Evolutionary conservation across 805 yeast genomes (phyloP), one percentile per base, ranked within the genome.

Genomic region (Candida taoyuanica): DNA sequence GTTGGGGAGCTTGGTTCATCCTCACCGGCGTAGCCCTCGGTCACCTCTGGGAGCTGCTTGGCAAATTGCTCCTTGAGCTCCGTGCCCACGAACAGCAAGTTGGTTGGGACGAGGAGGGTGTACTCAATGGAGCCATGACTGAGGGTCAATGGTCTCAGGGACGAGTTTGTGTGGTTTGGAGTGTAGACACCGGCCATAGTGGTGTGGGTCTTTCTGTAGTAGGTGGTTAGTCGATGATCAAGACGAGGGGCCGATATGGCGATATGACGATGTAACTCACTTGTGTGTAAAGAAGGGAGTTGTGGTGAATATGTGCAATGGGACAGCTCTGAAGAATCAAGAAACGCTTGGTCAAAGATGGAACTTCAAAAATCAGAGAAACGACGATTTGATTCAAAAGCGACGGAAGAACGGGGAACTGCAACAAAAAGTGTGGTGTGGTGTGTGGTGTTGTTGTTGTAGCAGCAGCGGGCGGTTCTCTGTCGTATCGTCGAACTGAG

Each of bases 41-140:
- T 83, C 29, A 78, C 78, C 33, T 73, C 76, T 7, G 94, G 91
- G 49, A 93, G 75, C 37, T 64, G 61, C 58, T 85, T 84, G 56
- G 67, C 68, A 62, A 91, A 93, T 63, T 82, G 94, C 49, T 87
- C 89, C 55, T 85, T 84, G 52, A 93, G 73, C 65, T 89, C 96
- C 43, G 91, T 81, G 58, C 85, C 85, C 54, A 80, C 76, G 54
- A 87, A 76, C 58, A 85, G 83, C 38, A 81, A 71, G 40, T 78
- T 75, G 28, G 93, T 79, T 34, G 98, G 96, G 39, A 93, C 88
- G 55, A 89, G 72, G 37, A 91, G 68, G 16, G 91, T 82, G 62
- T 88, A 87, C 68, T 91, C 98, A 41, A 91, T 76, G 15, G 85
- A 67, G 42, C 96, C 97, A 58, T 87, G 95, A 42, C 80, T 66